Evolutionary conservation across 768 basidiomycete species (phyloP), one percentile per base, ranked within the genome.

Genomic region (Suillus placidus): DNA sequence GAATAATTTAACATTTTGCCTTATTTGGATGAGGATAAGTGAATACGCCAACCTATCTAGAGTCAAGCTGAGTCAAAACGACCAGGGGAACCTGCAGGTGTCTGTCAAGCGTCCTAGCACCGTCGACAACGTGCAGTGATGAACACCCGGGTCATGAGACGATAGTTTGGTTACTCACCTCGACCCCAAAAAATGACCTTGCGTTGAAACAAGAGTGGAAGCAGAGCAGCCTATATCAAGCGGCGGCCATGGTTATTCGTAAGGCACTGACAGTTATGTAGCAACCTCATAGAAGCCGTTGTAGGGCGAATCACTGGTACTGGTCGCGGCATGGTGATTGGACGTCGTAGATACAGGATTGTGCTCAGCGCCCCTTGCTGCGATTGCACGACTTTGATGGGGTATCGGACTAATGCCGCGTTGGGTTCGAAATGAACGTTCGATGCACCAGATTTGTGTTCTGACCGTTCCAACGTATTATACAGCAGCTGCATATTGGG

Each of bases 21-120:
- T 77, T 78, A 65, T 78, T 77, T 78, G 72, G 69, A 26, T 60
- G 26, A 40, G 66, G 73, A 76, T 75, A 76, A 78, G 75, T 67
- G 52, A 63, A 70, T 69, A 23, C 38, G 57, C 57, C 57, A 18
- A 34, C 18, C 43, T 45, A 23, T 54, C 30, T 26, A 0, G 14
- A 30, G 45, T 47, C 45, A n/a, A 23, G 23, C 49, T 51, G 49
- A 52, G 20, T n/a, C 52, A 18, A 54, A 32, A 18, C 14, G 52
- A 54, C 52, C 16, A 34, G 54, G 18, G 54, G 18, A 34, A 30
- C 51, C 26, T 52, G 30, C n/a, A n/a, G n/a, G 52, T 23, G 38
- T 58, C 57, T 26, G 57, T 40, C 6, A 30, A 34, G 54, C 32
- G 54, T 34, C 10, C 52, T 54, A 13, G 38, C 8, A 40, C 37